phyloP scores from a whole-genome alignment of 1,284 basidiomycete species.

The Rugosomyces carneus region DNA sequence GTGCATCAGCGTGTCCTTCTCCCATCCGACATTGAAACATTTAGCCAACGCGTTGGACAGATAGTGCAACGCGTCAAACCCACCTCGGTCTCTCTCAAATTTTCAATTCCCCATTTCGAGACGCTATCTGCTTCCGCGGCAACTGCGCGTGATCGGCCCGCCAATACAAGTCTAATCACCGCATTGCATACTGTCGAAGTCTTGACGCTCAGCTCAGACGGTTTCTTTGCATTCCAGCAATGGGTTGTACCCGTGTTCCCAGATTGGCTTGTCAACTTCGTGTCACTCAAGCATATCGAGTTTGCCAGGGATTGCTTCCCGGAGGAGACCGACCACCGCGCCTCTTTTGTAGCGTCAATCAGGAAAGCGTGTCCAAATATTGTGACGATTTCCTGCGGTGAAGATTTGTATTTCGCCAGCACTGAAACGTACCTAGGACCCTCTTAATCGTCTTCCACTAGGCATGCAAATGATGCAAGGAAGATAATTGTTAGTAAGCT shows the following conservation, averaged over 20 bases:
- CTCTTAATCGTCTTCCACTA: too few species aligned
- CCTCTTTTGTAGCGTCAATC: conserved; percentile 7
- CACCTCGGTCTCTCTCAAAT: conserved; percentile 11
- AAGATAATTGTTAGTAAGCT: too few species aligned
- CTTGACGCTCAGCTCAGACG: conserved; percentile 16
- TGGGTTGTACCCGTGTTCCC: conserved; percentile 17
- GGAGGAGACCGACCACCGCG: neutral
- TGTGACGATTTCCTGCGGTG: conserved; percentile 3
- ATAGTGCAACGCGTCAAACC: conserved; percentile 1
- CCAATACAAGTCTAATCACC: neutral
- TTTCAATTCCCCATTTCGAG: conserved; percentile 11
- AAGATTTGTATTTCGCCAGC: neutral
- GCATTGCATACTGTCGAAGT: conserved; percentile 10
- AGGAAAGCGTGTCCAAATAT: conserved; percentile 5
- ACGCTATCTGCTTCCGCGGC: neutral
- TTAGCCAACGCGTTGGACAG: conserved; percentile 9
- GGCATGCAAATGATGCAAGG: too few species aligned
- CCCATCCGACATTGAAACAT: conserved; percentile 12
- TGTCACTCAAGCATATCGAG: conserved; percentile 10
- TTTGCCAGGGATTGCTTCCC: conserved; percentile 14
- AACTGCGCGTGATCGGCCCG: neutral
- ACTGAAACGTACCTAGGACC: neutral
- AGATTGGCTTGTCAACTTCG: conserved; percentile 18
- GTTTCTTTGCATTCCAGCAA: conserved; percentile 15
- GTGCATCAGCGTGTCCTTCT: conserved; percentile 17